phyloP scores from a whole-genome alignment of 306 rosid genomes.

The Pterocarpus santalinus region DNA sequence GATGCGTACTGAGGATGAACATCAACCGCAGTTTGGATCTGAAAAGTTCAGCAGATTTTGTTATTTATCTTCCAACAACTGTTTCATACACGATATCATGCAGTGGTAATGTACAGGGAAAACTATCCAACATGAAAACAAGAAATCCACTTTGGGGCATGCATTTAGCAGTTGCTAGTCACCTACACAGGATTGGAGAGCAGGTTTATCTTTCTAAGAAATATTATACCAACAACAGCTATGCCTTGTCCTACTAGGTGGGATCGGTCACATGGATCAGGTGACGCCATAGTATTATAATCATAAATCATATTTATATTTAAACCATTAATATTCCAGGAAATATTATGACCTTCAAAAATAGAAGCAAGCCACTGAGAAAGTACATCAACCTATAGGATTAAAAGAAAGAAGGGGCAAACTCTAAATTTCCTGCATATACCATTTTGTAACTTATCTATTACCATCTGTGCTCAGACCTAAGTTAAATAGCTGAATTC shows the following conservation, averaged over 20 bases:
- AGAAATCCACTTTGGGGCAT: slow-evolving; percentile 2
- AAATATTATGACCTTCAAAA: neutral
- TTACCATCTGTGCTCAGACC: neutral
- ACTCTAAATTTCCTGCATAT: neutral
- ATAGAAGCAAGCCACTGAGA: neutral
- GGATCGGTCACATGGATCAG: too few species aligned
- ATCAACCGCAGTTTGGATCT: slow-evolving; percentile 61
- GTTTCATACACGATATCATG: neutral
- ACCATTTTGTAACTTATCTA: slow-evolving; percentile 9
- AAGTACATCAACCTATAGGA: neutral
- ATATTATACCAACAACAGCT: too few species aligned
- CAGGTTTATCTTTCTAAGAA: neutral
- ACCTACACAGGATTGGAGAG: neutral
- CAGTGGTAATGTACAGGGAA: neutral
- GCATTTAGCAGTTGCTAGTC: neutral
- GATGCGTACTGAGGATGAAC: slow-evolving; percentile 55
- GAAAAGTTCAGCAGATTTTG: slow-evolving; percentile 43
- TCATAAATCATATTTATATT: too few species aligned
- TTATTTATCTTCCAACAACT: neutral
- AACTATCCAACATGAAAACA: slow-evolving; percentile 8
- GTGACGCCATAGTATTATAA: too few species aligned
- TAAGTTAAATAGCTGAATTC: neutral
- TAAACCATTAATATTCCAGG: neutral
- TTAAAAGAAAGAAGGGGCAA: neutral
- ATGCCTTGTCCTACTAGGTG: too few species aligned